Percentiles rank a stretch among this genome's conserved stretches.
phyloP scores from a whole-genome alignment of 768 basidiomycete genomes.

The Naganishia onofrii region DNA sequence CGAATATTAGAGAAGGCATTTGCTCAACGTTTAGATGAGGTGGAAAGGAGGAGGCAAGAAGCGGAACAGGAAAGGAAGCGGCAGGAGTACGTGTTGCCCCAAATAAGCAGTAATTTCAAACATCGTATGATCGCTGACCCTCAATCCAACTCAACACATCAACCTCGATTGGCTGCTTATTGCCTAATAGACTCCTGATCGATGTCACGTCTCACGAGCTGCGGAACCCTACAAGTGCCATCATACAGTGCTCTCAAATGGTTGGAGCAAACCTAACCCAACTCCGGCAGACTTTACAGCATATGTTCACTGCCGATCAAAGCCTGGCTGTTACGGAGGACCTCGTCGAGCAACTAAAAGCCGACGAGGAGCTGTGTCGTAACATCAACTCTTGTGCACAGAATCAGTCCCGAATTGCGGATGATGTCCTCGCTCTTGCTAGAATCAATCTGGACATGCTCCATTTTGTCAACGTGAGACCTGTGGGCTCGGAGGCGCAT shows the following conservation, averaged over 20 bases:
- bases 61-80: conserved; percentile 52
- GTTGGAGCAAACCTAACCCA: conserved; percentile 14
- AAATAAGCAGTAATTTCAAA: too few relatives aligned
- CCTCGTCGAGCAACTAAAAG: conserved; percentile 44
- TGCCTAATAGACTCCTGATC: conserved; percentile 43
- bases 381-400: conserved; percentile 54
- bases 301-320: conserved; percentile 23
- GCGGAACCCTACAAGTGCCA: conserved; percentile 46
- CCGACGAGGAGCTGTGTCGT: conserved; percentile 51
- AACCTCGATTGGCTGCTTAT: too few relatives aligned
- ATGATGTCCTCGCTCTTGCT: conserved; percentile 54
- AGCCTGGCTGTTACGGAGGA: conserved; percentile 38
- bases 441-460: conserved; percentile 52
- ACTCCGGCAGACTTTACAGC: conserved; percentile 32
- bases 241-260: conserved; percentile 51
- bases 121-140: too few relatives aligned
- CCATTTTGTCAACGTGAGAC: conserved; percentile 38
- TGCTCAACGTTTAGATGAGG: conserved; percentile 41
- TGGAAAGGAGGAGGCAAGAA: conserved; percentile 43
- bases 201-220: conserved; percentile 53
- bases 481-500: conserved; percentile 19
- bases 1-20: conserved; percentile 42
- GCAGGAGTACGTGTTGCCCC: conserved; percentile 47
- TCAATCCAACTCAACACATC: too few relatives aligned
- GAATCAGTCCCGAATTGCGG: conserved; percentile 53